Percentiles rank a stretch among this genome's conserved stretches.
Conservation (phyloP, 2,329 filamentous ascomycete genomes). For the Paradendryphiella salina region DNA sequence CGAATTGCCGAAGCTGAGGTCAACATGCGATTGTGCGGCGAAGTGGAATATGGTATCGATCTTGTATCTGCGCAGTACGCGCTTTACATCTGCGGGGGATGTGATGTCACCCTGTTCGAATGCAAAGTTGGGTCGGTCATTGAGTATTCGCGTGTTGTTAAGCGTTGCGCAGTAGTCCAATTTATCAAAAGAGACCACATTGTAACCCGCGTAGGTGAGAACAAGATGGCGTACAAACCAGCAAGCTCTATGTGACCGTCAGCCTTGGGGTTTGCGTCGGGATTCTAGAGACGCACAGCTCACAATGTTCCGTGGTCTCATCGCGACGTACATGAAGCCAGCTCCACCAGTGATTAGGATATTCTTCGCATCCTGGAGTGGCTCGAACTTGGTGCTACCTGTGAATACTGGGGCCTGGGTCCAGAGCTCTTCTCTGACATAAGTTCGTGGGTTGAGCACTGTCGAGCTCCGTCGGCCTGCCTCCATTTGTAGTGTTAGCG, state of each 20-base stretch:
- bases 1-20: conserved; percentile 80
- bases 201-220: conserved; percentile 75
- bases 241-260: conserved; percentile 62
- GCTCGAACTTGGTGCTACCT: conserved; percentile 71
- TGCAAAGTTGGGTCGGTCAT: conserved; percentile 70
- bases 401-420: conserved; percentile 70
- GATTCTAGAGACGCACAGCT: conserved; percentile 7
- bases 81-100: conserved; percentile 68
- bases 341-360: conserved; percentile 84
- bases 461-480: conserved; percentile 43
- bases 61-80: conserved; percentile 69
- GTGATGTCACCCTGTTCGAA: conserved; percentile 82
- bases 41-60: conserved; percentile 85
- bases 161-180: conserved; percentile 80
- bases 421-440: conserved; percentile 66
- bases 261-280: conserved; percentile 11
- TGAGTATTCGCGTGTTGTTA: conserved; percentile 74
- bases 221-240: conserved; percentile 81
- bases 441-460: conserved; percentile 49
- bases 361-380: conserved; percentile 70
- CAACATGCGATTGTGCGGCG: conserved; percentile 83
- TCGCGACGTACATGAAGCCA: conserved; percentile 73
- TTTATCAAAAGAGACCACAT: conserved; percentile 81
- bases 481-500: conserved; percentile 3
- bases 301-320: conserved; percentile 5